phyloP scores from a whole-genome alignment of 1,284 basidiomycete genomes.

The Dichomitus squalens region DNA sequence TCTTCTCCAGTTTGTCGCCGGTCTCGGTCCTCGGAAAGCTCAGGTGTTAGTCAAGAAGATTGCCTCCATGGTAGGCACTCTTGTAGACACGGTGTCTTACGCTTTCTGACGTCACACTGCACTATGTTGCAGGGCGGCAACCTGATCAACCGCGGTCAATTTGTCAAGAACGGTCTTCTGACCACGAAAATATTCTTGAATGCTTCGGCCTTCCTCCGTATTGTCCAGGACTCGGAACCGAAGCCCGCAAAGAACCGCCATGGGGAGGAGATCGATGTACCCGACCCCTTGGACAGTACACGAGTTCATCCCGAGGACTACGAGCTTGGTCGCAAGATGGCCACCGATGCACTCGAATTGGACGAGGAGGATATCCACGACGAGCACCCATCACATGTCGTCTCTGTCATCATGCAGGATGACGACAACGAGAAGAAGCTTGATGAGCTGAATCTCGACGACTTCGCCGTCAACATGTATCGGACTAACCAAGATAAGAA shows the following conservation, averaged over 20 bases:
- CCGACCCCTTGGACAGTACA: slow-evolving; percentile 93
- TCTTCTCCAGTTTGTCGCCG: slow-evolving; percentile 89
- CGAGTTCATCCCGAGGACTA: slow-evolving; percentile 99
- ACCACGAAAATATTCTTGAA: slow-evolving; percentile 91
- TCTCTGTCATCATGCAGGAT: slow-evolving; percentile 85
- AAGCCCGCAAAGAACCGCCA: slow-evolving; percentile 67
- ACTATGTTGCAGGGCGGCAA: slow-evolving; percentile 68
- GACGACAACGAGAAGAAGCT: slow-evolving; percentile 82
- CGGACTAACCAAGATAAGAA: slow-evolving; percentile 85
- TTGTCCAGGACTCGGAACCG: slow-evolving; percentile 65
- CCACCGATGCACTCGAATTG: slow-evolving; percentile 93
- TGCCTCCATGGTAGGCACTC: slow-evolving; percentile 57
- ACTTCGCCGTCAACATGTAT: slow-evolving; percentile 93
- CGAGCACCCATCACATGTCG: slow-evolving; percentile 87
- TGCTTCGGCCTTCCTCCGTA: slow-evolving; percentile 88
- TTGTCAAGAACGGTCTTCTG: slow-evolving; percentile 78
- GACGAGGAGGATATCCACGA: slow-evolving; percentile 94
- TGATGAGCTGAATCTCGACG: slow-evolving; percentile 91
- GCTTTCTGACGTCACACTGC: slow-evolving; percentile 18
- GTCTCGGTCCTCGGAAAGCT: slow-evolving; percentile 95
- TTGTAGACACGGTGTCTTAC: neutral
- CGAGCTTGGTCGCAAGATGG: slow-evolving; percentile 98
- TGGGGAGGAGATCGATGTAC: slow-evolving; percentile 66
- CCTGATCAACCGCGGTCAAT: slow-evolving; percentile 82
- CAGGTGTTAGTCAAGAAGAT: slow-evolving; percentile 86